Evolutionary conservation across 805 yeast species (phyloP), one percentile per base, ranked within the genome.

Genomic region (Pichia pseudocactophila): DNA sequence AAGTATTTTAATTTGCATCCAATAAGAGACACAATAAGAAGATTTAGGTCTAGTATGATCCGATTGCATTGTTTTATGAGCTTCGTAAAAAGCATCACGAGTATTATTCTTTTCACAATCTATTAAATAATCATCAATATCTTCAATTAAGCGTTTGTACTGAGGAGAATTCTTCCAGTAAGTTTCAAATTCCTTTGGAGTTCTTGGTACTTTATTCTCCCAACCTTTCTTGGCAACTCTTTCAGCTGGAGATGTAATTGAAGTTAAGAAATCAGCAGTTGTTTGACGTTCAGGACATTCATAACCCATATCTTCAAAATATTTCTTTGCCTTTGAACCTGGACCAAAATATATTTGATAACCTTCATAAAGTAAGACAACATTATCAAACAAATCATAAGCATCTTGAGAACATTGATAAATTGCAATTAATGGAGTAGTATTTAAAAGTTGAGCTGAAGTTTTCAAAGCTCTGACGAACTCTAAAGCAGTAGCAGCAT

Each of bases 401-500:
- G 70, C 68, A 48, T 61, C 69, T 47, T 65, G 69, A n/a, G 70
- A 65, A 54, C 69, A 65, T 48, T 65, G 70, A 44, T 65, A 65
- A 48, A 73, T 73, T 39, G 78, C 77, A 56, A 73, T 69, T 46
- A 73, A 61, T 1, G 77, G 74, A 8, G 77, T 72, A 17, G 69
- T 64, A 18, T 70, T 70, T 48, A 66, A 50, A n/a, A 73, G 51
- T 26, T 63, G 53, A n/a, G 82, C 78, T 3, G 78, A 68, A 2
- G 76, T 65, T 56, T 73, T 76, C 50, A 79, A 65, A 19, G 80
- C 78, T 50, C 71, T 64, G 45, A 75, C 68, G 52, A 79, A 78
- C 54, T 78, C 82, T 53, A 76, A 64, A 27, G 85, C 85, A 37
- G 83, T 78, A 22, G 84, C 82, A 9, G 84, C 66, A 63, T 79